These are phyloP conservation scores for Chlamydomonas incerta DNA, from an alignment of 139 green algal genomes.

Conservation along the genomic window DNA sequence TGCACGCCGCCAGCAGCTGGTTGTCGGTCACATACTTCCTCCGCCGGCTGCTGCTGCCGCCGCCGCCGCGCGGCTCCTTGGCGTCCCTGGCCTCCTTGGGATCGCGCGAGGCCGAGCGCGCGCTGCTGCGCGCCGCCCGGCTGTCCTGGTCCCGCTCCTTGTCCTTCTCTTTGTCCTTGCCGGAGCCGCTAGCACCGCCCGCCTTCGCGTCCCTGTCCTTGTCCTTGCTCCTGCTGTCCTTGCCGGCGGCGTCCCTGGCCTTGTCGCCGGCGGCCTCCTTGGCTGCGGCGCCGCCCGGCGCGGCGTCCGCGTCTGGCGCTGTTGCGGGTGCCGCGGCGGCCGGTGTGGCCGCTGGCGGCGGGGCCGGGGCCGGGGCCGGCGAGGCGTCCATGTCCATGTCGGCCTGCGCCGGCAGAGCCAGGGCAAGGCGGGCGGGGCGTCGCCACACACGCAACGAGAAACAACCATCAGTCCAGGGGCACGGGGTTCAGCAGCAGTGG, in stretches of 20 bases:
- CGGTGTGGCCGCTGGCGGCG: neutral
- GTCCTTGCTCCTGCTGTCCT: neutral
- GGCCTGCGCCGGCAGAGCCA: no score
- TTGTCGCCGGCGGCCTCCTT: neutral
- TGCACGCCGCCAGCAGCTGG: slow-evolving; percentile 56
- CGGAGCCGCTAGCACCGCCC: neutral
- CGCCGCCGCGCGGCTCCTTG: neutral
- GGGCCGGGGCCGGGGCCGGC: neutral
- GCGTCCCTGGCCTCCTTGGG: neutral
- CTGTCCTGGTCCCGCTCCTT: neutral
- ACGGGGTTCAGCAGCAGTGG: no score
- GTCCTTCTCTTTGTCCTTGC: slow-evolving; percentile 48
- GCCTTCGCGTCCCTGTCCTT: no score
- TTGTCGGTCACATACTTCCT: slow-evolving; percentile 40
- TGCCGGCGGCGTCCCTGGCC: neutral
- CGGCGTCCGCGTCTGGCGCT: neutral
- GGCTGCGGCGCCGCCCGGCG: neutral
- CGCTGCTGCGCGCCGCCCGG: neutral
- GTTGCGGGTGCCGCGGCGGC: neutral
- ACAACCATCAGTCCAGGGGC: no score
- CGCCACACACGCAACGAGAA: no score
- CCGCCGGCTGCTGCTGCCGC: neutral
- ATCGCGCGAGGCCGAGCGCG: neutral
- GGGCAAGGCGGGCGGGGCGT: no score
- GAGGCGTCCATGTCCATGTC: slow-evolving; percentile 20